Base-by-base conservation (phyloP, 2,329 filamentous ascomycete genomes). In the Colletotrichum orchidophilum region DNA sequence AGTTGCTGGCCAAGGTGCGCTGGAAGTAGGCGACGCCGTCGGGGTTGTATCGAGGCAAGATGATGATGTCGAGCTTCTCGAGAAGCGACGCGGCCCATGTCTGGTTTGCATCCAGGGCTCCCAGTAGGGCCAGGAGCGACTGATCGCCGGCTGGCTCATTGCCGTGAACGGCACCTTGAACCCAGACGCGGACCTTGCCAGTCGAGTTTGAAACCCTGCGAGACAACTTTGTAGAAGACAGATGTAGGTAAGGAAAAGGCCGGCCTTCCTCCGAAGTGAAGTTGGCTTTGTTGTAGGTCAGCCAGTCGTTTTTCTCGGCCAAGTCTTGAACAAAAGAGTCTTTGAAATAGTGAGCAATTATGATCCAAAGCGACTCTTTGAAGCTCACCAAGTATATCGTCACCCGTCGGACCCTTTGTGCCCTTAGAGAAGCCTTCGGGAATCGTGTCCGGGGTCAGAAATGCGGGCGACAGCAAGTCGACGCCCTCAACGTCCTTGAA, bases 21-120 rank as follows among this genome's bases (percentile, higher is more conserved):
- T 80, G 79, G 70, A 80, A 80, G 64, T 80, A 80, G 33, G 73
- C 77, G 2, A 79, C 77, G 1, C 79, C 79, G n/a, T 80, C 79
- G 0, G 78, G 77, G 50, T 80, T 80, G 54, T 80, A 80, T 1
- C 79, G 77, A 0, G 78, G 79, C 13, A 80, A 54, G 5, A 80
- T 49, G 1, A 80, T 59, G 0, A 81, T 74, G 3, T 80, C 79
- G 0, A 78, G 66, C 12, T 79, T 75, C 27, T 77, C 71, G 3
- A 80, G 75, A 0, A 81, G 61, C 3, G 71, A 75, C 0, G 72
- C 46, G 0, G 79, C 75, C 79, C 79, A 81, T 5, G 76, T 74
- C 0, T 75, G 65, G 5, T 80, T 73, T 24, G 73, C 75, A 8
- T 79, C 74, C 9, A 80, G 75, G 8, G 79, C 78, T 1, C 78